Percentiles rank a stretch among this genome's conserved stretches.
These are phyloP conservation scores for Solanum sejunctum DNA, from an alignment of 257 asterid genomes.

Conservation along the genomic window DNA sequence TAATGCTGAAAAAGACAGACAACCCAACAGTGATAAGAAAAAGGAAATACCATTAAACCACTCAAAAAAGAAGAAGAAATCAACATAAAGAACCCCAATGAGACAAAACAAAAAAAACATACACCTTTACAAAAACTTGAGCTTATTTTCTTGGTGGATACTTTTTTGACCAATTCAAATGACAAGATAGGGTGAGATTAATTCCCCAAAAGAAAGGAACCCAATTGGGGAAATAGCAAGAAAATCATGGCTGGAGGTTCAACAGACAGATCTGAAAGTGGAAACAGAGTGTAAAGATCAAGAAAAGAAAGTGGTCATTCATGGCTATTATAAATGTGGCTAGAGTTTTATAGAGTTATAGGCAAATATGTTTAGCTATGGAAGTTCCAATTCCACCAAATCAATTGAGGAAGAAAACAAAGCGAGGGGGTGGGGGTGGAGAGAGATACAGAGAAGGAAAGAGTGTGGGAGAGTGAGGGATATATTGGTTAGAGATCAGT, in stretches of 20 bases:
- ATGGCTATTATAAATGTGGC: background rate
- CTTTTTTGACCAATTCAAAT: background rate
- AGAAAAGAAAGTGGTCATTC: background rate
- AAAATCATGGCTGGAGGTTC: background rate
- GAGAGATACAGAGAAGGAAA: background rate
- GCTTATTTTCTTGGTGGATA: background rate
- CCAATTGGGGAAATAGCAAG: background rate
- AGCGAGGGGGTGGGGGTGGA: background rate
- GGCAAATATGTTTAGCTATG: background rate
- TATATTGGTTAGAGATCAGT: background rate
- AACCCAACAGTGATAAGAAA: background rate
- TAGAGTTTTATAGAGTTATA: background rate
- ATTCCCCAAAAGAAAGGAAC: background rate
- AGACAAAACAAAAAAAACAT: background rate
- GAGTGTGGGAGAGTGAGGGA: background rate
- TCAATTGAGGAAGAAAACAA: background rate
- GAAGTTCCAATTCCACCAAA: background rate
- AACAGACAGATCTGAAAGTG: conserved; percentile 1
- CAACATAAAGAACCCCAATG: background rate
- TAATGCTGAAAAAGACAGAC: background rate
- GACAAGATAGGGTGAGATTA: background rate
- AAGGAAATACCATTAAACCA: background rate
- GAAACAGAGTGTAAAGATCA: background rate
- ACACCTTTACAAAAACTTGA: background rate
- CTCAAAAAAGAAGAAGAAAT: background rate